These are phyloP conservation scores for Cucurbitaria berberidis DNA, from an alignment of 2,329 filamentous ascomycete species.

Conservation along the genomic window DNA sequence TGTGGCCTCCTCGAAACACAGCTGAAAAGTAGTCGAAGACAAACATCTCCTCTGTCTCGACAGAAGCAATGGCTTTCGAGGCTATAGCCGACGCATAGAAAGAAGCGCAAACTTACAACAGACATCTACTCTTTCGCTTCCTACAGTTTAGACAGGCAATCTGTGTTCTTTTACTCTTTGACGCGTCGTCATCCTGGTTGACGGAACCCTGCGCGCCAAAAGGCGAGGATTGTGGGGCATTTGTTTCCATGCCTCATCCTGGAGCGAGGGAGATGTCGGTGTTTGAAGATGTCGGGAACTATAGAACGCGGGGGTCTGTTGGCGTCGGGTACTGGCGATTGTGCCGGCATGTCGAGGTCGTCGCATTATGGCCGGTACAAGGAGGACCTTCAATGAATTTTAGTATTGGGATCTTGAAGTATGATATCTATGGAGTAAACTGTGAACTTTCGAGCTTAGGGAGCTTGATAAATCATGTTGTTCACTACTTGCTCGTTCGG, in stretches of 20 bases:
- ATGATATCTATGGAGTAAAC: too few relatives aligned
- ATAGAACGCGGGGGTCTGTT: slow-evolving; percentile 12
- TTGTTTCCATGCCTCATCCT: slow-evolving; percentile 20
- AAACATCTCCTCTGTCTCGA: too few relatives aligned
- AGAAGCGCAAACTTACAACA: slow-evolving; percentile 38
- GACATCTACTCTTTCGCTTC: slow-evolving; percentile 49
- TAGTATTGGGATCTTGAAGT: too few relatives aligned
- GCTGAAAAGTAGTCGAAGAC: background rate
- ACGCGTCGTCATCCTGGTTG: slow-evolving; percentile 18
- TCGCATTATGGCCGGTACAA: too few relatives aligned
- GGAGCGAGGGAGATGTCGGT: slow-evolving; percentile 10
- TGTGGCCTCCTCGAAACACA: background rate
- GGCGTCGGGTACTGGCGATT: slow-evolving; percentile 11
- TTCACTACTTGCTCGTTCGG: background rate
- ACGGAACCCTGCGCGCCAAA: slow-evolving; percentile 10
- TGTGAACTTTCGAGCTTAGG: too few relatives aligned
- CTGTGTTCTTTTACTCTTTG: slow-evolving; percentile 30
- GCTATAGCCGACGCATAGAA: slow-evolving; percentile 7
- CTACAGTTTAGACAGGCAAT: slow-evolving; percentile 45
- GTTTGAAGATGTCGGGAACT: slow-evolving; percentile 19
- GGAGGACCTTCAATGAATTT: too few relatives aligned
- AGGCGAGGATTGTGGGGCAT: slow-evolving; percentile 16
- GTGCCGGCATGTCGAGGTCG: slow-evolving; percentile 1
- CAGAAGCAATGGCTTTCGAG: too few relatives aligned
- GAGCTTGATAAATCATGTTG: too few relatives aligned